Percentiles rank a stretch among this genome's conserved stretches.
phyloP scores from a whole-genome alignment of 768 basidiomycete genomes.

The Arthromyces matolae region DNA sequence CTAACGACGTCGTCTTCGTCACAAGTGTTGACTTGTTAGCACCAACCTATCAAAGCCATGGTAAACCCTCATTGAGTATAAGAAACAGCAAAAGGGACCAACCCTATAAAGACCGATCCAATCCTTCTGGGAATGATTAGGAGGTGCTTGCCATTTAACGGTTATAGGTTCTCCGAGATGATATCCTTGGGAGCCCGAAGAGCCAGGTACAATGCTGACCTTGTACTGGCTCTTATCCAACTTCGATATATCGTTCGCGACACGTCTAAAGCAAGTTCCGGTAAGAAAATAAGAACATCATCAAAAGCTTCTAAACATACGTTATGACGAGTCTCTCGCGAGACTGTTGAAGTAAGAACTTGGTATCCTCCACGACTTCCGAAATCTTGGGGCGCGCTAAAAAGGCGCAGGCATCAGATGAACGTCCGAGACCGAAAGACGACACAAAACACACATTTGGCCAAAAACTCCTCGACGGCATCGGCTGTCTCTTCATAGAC shows the following conservation, averaged over 20 bases:
- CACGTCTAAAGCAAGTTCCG: conserved; percentile 48
- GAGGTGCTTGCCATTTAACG: conserved; percentile 84
- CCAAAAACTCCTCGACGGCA: conserved; percentile 89
- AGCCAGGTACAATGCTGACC: conserved; percentile 53
- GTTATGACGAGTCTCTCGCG: conserved; percentile 89
- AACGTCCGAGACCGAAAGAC: not conserved
- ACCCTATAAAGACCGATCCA: conserved; percentile 96
- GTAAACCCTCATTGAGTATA: not conserved
- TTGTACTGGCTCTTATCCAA: conserved; percentile 82
- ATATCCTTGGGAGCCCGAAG: conserved; percentile 56
- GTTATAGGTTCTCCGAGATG: conserved; percentile 89
- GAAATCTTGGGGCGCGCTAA: conserved; percentile 84
- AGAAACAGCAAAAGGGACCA: conserved; percentile 17
- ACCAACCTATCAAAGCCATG: conserved; percentile 54
- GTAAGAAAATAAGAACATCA: no score
- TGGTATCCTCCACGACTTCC: conserved; percentile 92
- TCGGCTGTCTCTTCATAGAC: conserved; percentile 94
- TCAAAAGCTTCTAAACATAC: no score
- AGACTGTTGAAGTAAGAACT: conserved; percentile 84
- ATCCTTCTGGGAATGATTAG: conserved; percentile 82
- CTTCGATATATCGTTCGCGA: conserved; percentile 75
- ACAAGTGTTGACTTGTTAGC: conserved; percentile 82
- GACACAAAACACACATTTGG: conserved; percentile 66
- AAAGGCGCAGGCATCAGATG: conserved; percentile 6
- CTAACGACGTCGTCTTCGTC: conserved; percentile 80